Conservation (phyloP, 208 protist species). For the Jaenimonas drosophilae region DNA sequence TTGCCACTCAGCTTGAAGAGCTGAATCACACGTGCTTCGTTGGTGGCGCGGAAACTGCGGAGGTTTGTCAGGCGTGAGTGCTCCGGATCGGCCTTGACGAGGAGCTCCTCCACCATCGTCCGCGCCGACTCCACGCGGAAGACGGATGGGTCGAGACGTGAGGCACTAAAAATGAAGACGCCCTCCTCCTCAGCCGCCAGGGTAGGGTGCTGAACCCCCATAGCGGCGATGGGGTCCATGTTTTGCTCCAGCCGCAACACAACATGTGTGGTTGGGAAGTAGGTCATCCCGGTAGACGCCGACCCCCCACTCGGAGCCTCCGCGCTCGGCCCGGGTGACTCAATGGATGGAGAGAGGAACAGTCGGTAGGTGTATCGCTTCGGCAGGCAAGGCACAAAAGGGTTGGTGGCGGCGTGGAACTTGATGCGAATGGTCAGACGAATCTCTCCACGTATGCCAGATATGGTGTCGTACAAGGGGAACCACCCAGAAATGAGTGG, state of each 20-base stretch:
- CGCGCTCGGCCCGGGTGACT: not conserved
- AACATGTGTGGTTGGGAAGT: not conserved
- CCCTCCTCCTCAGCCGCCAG: constrained; percentile 75
- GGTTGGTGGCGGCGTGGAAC: constrained; percentile 84
- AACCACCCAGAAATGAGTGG: constrained; percentile 84
- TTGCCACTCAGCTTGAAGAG: constrained; percentile 88
- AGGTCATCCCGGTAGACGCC: no score
- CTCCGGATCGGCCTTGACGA: constrained; percentile 86
- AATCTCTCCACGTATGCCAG: constrained; percentile 77
- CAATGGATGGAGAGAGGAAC: not conserved
- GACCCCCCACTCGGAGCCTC: not conserved
- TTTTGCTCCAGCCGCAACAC: constrained; percentile 1
- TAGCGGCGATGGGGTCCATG: constrained; percentile 34
- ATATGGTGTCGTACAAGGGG: constrained; percentile 79
- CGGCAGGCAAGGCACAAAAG: constrained; percentile 62
- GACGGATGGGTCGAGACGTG: constrained; percentile 74
- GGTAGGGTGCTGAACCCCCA: constrained; percentile 61
- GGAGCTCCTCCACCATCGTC: constrained; percentile 87
- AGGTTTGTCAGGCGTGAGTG: constrained; percentile 83
- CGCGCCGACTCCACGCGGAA: constrained; percentile 73
- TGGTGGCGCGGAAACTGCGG: constrained; percentile 63
- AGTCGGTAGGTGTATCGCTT: constrained; percentile 41
- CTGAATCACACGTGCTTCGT: constrained; percentile 76
- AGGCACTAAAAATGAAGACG: constrained; percentile 77
- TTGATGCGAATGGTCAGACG: constrained; percentile 84